Base-by-base conservation (phyloP, 768 basidiomycete species). In the Chiua virens region DNA sequence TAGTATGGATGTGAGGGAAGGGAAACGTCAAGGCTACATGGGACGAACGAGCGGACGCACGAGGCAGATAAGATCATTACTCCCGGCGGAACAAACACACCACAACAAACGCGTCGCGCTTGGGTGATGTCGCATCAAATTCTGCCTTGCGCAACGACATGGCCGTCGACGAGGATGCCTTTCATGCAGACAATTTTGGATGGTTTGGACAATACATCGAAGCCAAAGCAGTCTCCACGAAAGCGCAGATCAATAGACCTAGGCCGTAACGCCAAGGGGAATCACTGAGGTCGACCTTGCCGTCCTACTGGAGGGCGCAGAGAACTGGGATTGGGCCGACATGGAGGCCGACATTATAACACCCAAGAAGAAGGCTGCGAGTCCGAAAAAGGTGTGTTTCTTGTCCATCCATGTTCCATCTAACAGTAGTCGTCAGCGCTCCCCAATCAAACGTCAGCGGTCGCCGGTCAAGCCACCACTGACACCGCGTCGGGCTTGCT, bases 301-400 rank as follows among this genome's bases (percentile, higher is more conserved):
- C 3, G 61, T 68, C 4, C 72, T 88, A 14, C 60, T 86, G n/a
- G 79, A 84, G 25, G 87, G 85, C 0, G 82, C 81, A 1, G 87
- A 86, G 59, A 72, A 77, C 34, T 87, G 86, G 83, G 84, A 89
- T 56, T 82, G 85, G 79, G 73, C 79, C 28, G 80, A 82, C 52
- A 78, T 79, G 73, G 71, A 75, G 44, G 64, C 70, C 0, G 79
- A 81, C 52, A 74, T 75, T 27, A 53, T 79, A 38, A 78, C 77
- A 3, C 82, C 83, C 4, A 76, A 73, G 50, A 84, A 80, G 49
- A 71, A 73, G 28, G 63, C 62, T 3, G 56, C 57, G 11, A 70
- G 69, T 42, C 60, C 57, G 57, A 64, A 44, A 35, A 62, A 63
- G 47, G 57, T 52, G 28, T 8, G 40, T 13, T 25, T 45, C 8